These are phyloP conservation scores for Hippophae tibetana DNA, from an alignment of 306 rosid genomes.

Conservation along the genomic window DNA sequence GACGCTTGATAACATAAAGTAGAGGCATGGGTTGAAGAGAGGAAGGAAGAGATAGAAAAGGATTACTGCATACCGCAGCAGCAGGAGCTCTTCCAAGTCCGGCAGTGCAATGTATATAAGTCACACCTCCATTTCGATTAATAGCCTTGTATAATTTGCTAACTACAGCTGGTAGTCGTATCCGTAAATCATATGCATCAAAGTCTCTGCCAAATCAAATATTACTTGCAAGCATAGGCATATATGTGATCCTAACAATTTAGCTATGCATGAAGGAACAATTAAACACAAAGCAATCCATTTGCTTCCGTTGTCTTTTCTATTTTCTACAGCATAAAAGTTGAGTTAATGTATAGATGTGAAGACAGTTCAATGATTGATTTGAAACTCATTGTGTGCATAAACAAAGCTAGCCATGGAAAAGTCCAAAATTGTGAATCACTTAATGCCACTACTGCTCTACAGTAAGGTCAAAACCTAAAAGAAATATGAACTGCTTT, in stretches of 20 bases:
- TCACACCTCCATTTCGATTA: slow-evolving; percentile 71
- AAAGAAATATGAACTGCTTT: not conserved
- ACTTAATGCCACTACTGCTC: not conserved
- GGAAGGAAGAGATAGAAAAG: slow-evolving; percentile 10
- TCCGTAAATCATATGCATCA: slow-evolving; percentile 72
- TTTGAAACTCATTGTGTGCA: not conserved
- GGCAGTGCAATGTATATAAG: slow-evolving; percentile 95
- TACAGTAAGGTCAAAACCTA: not conserved
- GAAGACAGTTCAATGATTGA: not conserved
- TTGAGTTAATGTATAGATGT: not conserved
- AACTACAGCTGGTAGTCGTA: slow-evolving; percentile 69
- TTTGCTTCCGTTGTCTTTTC: not conserved
- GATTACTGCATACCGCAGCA: slow-evolving; percentile 46
- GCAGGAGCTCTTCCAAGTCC: slow-evolving; percentile 99
- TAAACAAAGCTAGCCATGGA: not conserved
- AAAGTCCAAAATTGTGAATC: not conserved
- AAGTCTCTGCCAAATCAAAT: slow-evolving; percentile 64
- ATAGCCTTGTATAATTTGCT: slow-evolving; percentile 70
- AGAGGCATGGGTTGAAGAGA: slow-evolving; percentile 1
- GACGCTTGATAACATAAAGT: not conserved
- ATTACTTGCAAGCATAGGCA: slow-evolving; percentile 17
- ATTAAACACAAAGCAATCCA: not conserved
- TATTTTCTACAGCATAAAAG: not conserved
- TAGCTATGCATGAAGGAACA: not conserved
- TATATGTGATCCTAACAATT: not conserved